Evolutionary conservation across 2,329 filamentous ascomycete genomes (phyloP).

Genomic region (Phyllachora maydis): DNA sequence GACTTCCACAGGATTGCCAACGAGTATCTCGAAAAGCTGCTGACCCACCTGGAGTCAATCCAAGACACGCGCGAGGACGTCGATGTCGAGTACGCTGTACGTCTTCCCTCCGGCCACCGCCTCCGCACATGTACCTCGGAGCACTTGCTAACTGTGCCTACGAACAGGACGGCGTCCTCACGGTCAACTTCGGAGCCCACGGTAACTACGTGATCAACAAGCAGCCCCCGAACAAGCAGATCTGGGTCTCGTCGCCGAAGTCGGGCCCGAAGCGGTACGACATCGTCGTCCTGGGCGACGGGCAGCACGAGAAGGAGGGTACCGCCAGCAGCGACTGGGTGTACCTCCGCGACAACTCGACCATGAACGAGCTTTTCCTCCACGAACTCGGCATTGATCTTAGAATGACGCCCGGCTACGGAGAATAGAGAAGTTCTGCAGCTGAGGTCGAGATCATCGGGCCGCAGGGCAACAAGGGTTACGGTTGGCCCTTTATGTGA

Average conservation of each 20-base stretch:
- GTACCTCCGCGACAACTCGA: slow-evolving; percentile 66
- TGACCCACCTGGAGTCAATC: slow-evolving; percentile 45
- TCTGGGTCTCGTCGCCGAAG: slow-evolving; percentile 85
- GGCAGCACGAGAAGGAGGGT: slow-evolving; percentile 61
- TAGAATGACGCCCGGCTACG: slow-evolving; percentile 7
- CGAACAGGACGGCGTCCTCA: slow-evolving; percentile 63
- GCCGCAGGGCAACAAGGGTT: no score
- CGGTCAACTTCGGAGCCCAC: slow-evolving; percentile 42
- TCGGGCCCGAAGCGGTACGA: slow-evolving; percentile 90
- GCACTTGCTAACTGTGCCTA: slow-evolving; percentile 3
- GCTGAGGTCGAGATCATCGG: no score
- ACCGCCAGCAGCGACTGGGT: slow-evolving; percentile 62
- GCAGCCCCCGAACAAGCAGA: slow-evolving; percentile 91
- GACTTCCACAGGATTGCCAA: slow-evolving; percentile 67
- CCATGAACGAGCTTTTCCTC: slow-evolving; percentile 49
- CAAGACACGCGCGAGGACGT: slow-evolving; percentile 56
- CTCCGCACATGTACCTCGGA: neutral
- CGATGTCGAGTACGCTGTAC: slow-evolving; percentile 77
- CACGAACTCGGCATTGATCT: slow-evolving; percentile 57
- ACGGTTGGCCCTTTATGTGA: no score
- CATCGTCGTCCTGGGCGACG: slow-evolving; percentile 57
- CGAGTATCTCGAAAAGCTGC: slow-evolving; percentile 41
- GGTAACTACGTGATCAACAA: slow-evolving; percentile 95
- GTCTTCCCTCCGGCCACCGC: slow-evolving; percentile 11
- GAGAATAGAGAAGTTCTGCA: no score